These are phyloP conservation scores for Barnettozyma hawaiiensis DNA, from an alignment of 1,139 yeast species.

Conservation along the genomic window DNA sequence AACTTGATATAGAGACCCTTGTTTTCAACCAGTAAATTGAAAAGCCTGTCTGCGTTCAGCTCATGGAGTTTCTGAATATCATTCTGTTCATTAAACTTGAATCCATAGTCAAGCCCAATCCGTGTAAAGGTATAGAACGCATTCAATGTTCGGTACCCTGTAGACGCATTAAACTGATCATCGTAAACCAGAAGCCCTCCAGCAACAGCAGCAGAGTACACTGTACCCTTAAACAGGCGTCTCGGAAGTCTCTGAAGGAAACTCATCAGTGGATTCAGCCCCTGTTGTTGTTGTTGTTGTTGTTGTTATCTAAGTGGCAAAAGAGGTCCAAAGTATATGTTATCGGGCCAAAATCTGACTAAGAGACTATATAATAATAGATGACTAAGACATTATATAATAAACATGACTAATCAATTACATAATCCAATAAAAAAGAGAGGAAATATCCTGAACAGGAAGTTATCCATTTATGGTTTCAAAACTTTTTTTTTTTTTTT, in stretches of 20 bases:
- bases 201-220: constrained; percentile 3
- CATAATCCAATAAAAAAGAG: too few relatives aligned
- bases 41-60: constrained; percentile 50
- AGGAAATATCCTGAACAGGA: neutral
- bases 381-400: too few relatives aligned
- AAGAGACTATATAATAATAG: too few relatives aligned
- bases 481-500: neutral
- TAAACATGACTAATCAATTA: too few relatives aligned
- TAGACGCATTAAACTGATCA: constrained; percentile 39
- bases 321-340: too few relatives aligned
- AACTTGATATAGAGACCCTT: constrained; percentile 72
- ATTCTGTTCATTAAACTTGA: constrained; percentile 38
- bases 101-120: constrained; percentile 58
- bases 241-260: neutral
- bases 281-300: too few relatives aligned
- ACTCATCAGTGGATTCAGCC: too few relatives aligned
- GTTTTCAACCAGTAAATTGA: constrained; percentile 47
- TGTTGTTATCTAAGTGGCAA: neutral
- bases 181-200: constrained; percentile 28
- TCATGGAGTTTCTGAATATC: constrained; percentile 53
- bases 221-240: constrained; percentile 1
- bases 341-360: too few relatives aligned
- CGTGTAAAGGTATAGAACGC: constrained; percentile 44
- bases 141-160: constrained; percentile 45
- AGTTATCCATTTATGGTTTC: neutral